phyloP scores from a whole-genome alignment of 768 basidiomycete species.

The Calocybe cyanea region DNA sequence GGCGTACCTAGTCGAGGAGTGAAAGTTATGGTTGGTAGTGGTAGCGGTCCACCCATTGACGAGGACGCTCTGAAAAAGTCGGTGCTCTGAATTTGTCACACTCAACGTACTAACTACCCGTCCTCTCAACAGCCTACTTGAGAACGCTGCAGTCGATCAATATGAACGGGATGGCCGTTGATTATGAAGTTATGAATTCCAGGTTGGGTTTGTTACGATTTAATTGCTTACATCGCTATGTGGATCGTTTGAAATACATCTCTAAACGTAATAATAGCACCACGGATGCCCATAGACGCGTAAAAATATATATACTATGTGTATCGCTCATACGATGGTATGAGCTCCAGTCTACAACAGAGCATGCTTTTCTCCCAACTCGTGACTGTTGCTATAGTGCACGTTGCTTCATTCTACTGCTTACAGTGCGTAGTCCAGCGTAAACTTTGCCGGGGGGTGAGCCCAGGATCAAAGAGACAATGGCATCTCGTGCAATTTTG shows the following conservation, averaged over 20 bases:
- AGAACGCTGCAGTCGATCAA: conserved; percentile 46
- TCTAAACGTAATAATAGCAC: too few species aligned
- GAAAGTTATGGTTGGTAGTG: conserved; percentile 68
- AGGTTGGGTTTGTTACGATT: too few species aligned
- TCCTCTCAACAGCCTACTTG: conserved; percentile 38
- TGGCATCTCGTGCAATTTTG: conserved; percentile 93
- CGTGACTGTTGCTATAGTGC: conserved; percentile 48
- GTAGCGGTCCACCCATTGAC: conserved; percentile 56
- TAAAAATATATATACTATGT: too few species aligned
- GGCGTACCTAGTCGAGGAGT: conserved; percentile 63
- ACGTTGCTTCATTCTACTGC: conserved; percentile 90
- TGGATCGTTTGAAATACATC: too few species aligned
- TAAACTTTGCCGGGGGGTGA: conserved; percentile 95
- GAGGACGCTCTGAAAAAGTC: conserved; percentile 55
- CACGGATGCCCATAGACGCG: too few species aligned
- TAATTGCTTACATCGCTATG: too few species aligned
- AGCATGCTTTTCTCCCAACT: conserved; percentile 1
- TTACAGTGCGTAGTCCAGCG: conserved; percentile 85
- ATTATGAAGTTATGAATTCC: too few species aligned
- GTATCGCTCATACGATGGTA: too few species aligned
- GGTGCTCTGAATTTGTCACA: conserved; percentile 19
- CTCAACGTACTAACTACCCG: not conserved
- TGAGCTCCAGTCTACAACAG: not conserved
- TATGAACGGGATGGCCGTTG: conserved; percentile 26
- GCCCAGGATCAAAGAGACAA: conserved; percentile 92